phyloP scores from a whole-genome alignment of 371 early-diverging fungal genomes.

The Zancudomyces culisetae region DNA sequence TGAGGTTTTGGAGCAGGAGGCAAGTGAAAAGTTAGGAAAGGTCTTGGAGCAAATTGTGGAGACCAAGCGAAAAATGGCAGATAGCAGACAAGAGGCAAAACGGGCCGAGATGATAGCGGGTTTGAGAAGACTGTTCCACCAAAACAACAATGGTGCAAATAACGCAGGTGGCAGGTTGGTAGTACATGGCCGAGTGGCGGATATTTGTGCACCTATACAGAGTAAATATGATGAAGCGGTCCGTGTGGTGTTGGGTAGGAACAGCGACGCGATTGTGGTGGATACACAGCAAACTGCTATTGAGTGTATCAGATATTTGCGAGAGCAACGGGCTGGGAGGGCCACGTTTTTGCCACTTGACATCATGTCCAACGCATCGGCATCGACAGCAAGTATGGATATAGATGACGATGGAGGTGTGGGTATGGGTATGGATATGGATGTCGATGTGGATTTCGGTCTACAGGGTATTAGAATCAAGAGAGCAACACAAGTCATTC shows the following conservation, averaged over 20 bases:
- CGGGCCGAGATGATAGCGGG: conserved; percentile 2
- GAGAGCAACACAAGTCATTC: conserved; percentile 72
- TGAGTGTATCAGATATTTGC: conserved; percentile 70
- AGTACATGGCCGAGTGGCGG: conserved; percentile 80
- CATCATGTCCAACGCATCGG: conserved; percentile 41
- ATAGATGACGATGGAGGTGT: too few species aligned
- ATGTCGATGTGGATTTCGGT: too few species aligned
- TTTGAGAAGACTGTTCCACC: conserved; percentile 53
- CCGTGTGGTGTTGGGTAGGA: conserved; percentile 50
- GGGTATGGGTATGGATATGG: too few species aligned
- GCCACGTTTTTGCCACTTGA: conserved; percentile 92
- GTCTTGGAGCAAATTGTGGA: conserved; percentile 51
- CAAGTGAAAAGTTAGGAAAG: conserved; percentile 64
- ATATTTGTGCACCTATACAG: conserved; percentile 83
- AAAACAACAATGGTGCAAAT: too few species aligned
- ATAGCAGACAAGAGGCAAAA: conserved; percentile 53
- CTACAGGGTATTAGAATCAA: too few species aligned
- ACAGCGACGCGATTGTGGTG: conserved; percentile 64
- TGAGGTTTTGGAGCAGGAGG: conserved; percentile 39
- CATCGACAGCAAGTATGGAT: conserved; percentile 63
- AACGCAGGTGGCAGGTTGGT: conserved; percentile 75
- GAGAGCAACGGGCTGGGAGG: conserved; percentile 80
- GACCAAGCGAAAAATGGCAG: conserved; percentile 60
- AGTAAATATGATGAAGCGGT: conserved; percentile 80
- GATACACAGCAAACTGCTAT: conserved; percentile 56